phyloP scores from a whole-genome alignment of 352 stramenopile genomes.

The Phytophthora hybrid region DNA sequence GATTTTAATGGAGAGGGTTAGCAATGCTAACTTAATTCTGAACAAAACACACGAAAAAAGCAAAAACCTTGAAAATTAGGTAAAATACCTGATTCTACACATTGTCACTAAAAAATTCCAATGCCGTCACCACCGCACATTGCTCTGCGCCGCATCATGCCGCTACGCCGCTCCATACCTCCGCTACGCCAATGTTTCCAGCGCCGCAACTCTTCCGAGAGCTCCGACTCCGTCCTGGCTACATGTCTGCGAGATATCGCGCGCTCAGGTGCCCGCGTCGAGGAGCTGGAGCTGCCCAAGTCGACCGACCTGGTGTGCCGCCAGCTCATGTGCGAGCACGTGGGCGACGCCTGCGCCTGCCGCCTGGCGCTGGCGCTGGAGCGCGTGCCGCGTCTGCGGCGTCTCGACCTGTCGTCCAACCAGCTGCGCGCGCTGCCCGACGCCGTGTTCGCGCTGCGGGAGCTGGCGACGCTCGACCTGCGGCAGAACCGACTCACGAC shows the following conservation, averaged over 20 bases:
- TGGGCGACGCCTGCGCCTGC: conserved; percentile 88
- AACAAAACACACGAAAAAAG: too few species aligned
- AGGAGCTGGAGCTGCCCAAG: conserved; percentile 69
- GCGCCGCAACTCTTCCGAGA: conserved; percentile 12
- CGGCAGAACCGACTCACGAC: conserved; percentile 69
- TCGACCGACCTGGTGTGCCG: conserved; percentile 91
- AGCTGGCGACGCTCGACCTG: conserved; percentile 67
- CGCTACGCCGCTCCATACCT: conserved; percentile 8
- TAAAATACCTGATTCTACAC: too few species aligned
- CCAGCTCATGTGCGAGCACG: conserved; percentile 93
- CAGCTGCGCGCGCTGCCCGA: conserved; percentile 79
- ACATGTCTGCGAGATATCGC: conserved; percentile 77
- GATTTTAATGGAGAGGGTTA: too few species aligned
- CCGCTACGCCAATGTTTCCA: not conserved
- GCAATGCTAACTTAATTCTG: too few species aligned
- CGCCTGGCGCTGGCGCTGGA: conserved; percentile 83
- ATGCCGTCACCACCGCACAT: not conserved
- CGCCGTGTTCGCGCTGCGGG: conserved; percentile 72
- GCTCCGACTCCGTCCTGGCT: conserved; percentile 6
- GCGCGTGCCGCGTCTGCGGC: conserved; percentile 67
- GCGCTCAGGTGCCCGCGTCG: conserved; percentile 52
- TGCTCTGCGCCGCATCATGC: not conserved
- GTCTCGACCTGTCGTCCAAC: conserved; percentile 84
- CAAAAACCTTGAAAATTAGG: too few species aligned
- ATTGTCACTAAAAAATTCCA: too few species aligned